These are phyloP conservation scores for Capronia coronata DNA, from an alignment of 2,329 filamentous ascomycete genomes.

Conservation along the genomic window DNA sequence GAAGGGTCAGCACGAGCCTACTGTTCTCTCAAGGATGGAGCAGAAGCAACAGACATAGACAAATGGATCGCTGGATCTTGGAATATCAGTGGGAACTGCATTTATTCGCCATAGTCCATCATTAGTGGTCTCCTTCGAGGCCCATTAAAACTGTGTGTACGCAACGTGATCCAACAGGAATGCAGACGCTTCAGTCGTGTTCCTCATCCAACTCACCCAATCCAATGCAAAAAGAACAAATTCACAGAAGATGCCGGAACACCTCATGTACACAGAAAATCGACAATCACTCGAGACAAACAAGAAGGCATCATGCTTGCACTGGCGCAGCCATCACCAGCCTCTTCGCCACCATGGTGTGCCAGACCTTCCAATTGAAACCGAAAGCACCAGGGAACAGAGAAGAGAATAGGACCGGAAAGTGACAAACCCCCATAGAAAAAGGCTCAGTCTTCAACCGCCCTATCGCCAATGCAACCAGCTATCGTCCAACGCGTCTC, in stretches of 20 bases:
- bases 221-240: not conserved
- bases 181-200: not conserved
- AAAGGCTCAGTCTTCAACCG: slow-evolving; percentile 1
- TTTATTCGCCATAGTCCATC: not conserved
- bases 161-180: not conserved
- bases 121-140: not conserved
- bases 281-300: not conserved
- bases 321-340: not conserved
- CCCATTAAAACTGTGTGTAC: not conserved
- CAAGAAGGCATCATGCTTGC: not conserved
- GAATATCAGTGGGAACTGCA: not conserved
- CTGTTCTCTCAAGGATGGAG: too few species aligned
- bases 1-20: too few species aligned
- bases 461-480: slow-evolving; percentile 6
- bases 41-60: too few species aligned
- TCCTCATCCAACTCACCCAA: not conserved
- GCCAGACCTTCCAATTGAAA: not conserved
- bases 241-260: not conserved
- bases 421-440: slow-evolving; percentile 1
- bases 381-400: not conserved
- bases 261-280: not conserved
- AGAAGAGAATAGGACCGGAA: not conserved
- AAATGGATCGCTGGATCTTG: not conserved
- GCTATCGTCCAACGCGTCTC: slow-evolving; percentile 8
- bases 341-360: not conserved